Conservation (phyloP, 2,329 filamentous ascomycete genomes). For the Talaromyces verruculosus region DNA sequence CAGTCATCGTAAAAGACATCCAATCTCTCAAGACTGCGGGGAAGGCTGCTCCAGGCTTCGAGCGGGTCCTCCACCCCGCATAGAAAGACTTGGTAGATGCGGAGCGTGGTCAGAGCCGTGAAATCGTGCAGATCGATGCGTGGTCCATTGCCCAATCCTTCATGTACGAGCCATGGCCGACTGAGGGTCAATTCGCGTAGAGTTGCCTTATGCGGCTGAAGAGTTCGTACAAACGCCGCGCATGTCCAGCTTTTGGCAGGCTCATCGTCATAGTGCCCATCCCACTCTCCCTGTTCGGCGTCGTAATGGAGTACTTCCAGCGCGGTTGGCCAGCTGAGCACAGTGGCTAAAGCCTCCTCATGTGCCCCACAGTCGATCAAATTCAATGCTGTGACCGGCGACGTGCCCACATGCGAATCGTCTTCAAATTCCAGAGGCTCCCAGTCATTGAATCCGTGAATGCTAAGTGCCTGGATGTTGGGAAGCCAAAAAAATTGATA, state of each 20-base stretch:
- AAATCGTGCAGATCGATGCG: conserved; percentile 11
- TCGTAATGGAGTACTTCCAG: conserved; percentile 24
- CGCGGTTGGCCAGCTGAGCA: conserved; percentile 24
- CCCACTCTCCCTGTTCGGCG: conserved; percentile 22
- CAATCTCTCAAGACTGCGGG: conserved; percentile 6
- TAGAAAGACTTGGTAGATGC: conserved; percentile 16
- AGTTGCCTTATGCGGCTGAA: conserved; percentile 13
- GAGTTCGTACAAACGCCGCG: conserved; percentile 12
- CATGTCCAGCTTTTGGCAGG: conserved; percentile 11
- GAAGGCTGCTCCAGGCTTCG: conserved; percentile 12
- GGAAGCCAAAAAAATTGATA: conserved; percentile 8
- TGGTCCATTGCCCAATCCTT: conserved; percentile 12
- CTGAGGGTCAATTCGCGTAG: conserved; percentile 11
- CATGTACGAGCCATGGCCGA: conserved; percentile 5
- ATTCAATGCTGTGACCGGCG: conserved; percentile 11
- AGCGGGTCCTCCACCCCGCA: conserved; percentile 6
- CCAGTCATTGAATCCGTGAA: conserved; percentile 6
- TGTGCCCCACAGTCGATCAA: conserved; percentile 23
- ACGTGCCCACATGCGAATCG: conserved; percentile 10
- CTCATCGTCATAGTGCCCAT: conserved; percentile 11
- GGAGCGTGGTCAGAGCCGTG: conserved; percentile 12
- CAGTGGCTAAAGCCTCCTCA: conserved; percentile 21
- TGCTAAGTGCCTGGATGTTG: conserved; percentile 10
- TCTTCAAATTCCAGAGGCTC: conserved; percentile 9
- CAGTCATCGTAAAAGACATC: conserved; percentile 11